Base-by-base conservation (phyloP, 495 filamentous ascomycete genomes). In the Xylaria palmicola region DNA sequence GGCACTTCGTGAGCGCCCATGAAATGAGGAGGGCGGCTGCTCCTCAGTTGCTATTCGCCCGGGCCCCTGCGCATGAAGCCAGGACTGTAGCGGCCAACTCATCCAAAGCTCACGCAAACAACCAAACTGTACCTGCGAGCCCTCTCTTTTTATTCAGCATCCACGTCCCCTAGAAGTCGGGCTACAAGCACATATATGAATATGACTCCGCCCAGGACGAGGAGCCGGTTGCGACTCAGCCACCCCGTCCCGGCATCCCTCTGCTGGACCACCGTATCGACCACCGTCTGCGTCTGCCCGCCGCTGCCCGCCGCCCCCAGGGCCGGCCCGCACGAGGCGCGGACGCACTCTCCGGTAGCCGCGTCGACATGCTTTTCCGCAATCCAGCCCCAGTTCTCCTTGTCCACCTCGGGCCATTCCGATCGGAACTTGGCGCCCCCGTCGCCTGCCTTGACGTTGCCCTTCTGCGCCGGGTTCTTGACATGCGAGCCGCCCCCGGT, bases 371-470 rank as follows among this genome's bases (percentile, higher is more conserved):
- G 83, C 64, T 90, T 85, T 62, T 91, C 86, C 59, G 83, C 85
- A 82, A 98, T 92, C 93, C 91, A 97, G 62, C 84, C 85, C 90
- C 89, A 93, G 67, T 98, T 98, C 78, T 95, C 92, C 65, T 84
- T 75, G 68, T 98, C 92, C 40, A 96, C 64, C 58, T 97, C 94
- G 34, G 90, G 85, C 93, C 93, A 98, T 77, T 98, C 91, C 5
- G 81, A 76, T 51, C 86, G 81, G 69, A 98, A 98, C 73, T 93
- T 94, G 57, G 90, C 84, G 0, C 94, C 94, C 3, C 94, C 92
- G 71, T 98, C 94, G 15, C 94, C 94, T 10, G 90, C 89, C 66
- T 82, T 80, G 19, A 86, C 71, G 52, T 82, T 80, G 19, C 77
- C 76, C 60, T 82, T 85, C 40, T 75, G 73, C 5, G 70, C 71